A percentile compares a stretch with the other conserved stretches of the same genome.
Evolutionary conservation across 1,284 basidiomycete species (phyloP).

Genomic region (Peniophora sp.): DNA sequence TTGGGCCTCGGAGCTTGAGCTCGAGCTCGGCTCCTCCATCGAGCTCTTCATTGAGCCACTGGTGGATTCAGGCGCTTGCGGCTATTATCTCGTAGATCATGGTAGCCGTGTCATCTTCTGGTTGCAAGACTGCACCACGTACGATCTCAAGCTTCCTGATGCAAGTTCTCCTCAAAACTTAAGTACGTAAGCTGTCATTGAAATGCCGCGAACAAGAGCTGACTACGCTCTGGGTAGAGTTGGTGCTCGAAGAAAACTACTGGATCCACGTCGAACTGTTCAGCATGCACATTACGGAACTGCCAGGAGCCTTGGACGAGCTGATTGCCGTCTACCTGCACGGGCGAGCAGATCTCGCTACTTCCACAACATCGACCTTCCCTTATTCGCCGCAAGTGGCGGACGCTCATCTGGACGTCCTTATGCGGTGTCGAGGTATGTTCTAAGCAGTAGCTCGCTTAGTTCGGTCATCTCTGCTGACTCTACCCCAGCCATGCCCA

Average conservation of each 20-base stretch:
- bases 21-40: slow-evolving; percentile 23
- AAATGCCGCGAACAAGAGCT: neutral
- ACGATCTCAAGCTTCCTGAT: slow-evolving; percentile 31
- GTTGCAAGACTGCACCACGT: slow-evolving; percentile 34
- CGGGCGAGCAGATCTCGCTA: slow-evolving; percentile 30
- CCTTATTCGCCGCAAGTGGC: slow-evolving; percentile 29
- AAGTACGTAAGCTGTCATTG: slow-evolving; percentile 25
- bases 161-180: slow-evolving; percentile 39
- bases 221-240: slow-evolving; percentile 22
- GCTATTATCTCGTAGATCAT: slow-evolving; percentile 51
- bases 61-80: slow-evolving; percentile 30
- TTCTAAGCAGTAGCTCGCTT: neutral
- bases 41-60: slow-evolving; percentile 49
- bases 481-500: neutral
- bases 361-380: slow-evolving; percentile 34
- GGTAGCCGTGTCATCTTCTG: slow-evolving; percentile 36
- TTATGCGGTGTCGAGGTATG: slow-evolving; percentile 13
- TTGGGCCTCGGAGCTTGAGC: slow-evolving; percentile 12
- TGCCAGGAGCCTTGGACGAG: slow-evolving; percentile 30
- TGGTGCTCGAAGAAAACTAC: slow-evolving; percentile 38
- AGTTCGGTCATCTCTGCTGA: neutral
- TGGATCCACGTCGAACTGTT: slow-evolving; percentile 54
- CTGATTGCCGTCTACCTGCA: slow-evolving; percentile 28
- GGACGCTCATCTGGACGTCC: slow-evolving; percentile 29
- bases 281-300: slow-evolving; percentile 36